Base-by-base conservation (phyloP, 148 eudicot species). In the Silene uniflora region DNA sequence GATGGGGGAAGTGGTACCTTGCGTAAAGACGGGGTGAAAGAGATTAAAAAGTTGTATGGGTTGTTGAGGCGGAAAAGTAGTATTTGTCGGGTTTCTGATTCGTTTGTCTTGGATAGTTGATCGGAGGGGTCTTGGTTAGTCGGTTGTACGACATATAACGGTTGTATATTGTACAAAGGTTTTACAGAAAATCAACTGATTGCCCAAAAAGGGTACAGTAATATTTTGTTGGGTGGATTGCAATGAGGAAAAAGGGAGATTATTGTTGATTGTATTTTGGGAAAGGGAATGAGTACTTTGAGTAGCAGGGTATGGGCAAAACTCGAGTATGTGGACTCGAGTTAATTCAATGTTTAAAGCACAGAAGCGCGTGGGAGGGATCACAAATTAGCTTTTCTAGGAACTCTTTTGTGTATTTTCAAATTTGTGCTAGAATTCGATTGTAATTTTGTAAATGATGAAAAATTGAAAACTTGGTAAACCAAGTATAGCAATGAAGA, bases 41-140 rank as follows among this genome's bases (percentile, higher is more conserved):
- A 93, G 83, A 75, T 91, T 3, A 85, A 91, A 29, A 93, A 88
- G 59, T 71, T 93, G 82, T 93, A 93, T 77, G 94, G 91, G 62
- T 35, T 89, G 66, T 72, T 91, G 78, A 88, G 86, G 73, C 46
- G 89, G 75, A 91, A 86, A 66, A 87, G 90, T 75, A 56, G 27
- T 66, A 29, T 73, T 10, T 9, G 3, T 19, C 85, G 83, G 72
- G 87, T 78, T 76, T 74, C 84, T 54, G 90, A 77, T 55, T 83
- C 98, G 74, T 89, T 76, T 1, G 98, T 91, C 87, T 78, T 71
- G 62, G 65, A 56, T 54, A 35, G 24, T 60, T 60, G 67, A 76
- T 13, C 71, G 3, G 0, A 70, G 12, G 6, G 61, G 17, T 58
- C n/a, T n/a, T n/a, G n/a, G n/a, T n/a, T n/a, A n/a, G n/a, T n/a